Percentiles rank a stretch among this genome's conserved stretches.
Evolutionary conservation across 495 filamentous ascomycete genomes (phyloP).

Genomic region (Xeromyces bisporus): DNA sequence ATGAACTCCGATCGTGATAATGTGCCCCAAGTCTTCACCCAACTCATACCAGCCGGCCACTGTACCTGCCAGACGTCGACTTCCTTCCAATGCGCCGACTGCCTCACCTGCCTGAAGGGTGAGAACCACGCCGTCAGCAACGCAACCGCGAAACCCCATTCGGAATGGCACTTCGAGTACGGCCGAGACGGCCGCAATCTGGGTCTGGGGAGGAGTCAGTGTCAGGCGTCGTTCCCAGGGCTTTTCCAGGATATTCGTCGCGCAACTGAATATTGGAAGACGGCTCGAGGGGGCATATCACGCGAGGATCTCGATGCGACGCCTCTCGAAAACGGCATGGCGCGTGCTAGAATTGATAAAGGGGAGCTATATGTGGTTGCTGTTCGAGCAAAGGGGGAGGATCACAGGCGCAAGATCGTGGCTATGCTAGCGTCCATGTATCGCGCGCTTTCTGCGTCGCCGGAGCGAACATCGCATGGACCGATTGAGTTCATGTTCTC

Average conservation of each 20-base stretch:
- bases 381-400: slow-evolving; percentile 16
- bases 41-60: too few species aligned
- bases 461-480: slow-evolving; percentile 34
- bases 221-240: slow-evolving; percentile 26
- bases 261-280: too few species aligned
- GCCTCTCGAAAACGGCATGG: slow-evolving; percentile 18
- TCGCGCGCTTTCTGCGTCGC: slow-evolving; percentile 19
- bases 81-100: too few species aligned
- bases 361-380: slow-evolving; percentile 30
- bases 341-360: slow-evolving; percentile 23
- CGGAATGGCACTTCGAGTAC: slow-evolving; percentile 22
- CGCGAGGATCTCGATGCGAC: slow-evolving; percentile 19
- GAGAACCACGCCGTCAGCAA: too few species aligned
- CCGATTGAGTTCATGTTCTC: slow-evolving; percentile 44
- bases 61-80: too few species aligned
- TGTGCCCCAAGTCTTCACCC: too few species aligned
- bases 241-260: too few species aligned
- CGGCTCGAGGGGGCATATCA: slow-evolving; percentile 10
- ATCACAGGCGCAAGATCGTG: slow-evolving; percentile 21
- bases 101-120: too few species aligned
- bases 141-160: too few species aligned
- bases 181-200: slow-evolving; percentile 23
- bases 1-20: too few species aligned
- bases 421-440: slow-evolving; percentile 24
- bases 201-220: slow-evolving; percentile 24